These are phyloP conservation scores for Phytopythium mirpurense DNA, from an alignment of 352 stramenopile species.

Conservation along the genomic window DNA sequence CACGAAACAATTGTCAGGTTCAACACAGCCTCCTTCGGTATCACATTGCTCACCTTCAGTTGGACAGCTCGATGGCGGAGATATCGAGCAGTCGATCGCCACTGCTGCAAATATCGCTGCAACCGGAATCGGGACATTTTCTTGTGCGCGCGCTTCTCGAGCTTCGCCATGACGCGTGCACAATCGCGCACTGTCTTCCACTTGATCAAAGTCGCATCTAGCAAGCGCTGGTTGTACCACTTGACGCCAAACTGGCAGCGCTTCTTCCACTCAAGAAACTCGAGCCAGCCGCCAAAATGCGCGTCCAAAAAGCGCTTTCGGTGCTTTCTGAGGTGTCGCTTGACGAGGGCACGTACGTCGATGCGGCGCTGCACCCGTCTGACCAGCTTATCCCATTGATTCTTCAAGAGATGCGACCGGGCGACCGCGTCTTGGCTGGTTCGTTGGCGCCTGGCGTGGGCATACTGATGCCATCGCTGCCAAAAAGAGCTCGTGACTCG, in stretches of 20 bases:
- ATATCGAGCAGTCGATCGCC: background rate
- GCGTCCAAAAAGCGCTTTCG: background rate
- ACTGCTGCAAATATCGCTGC: background rate
- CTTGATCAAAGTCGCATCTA: background rate
- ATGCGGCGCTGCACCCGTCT: background rate
- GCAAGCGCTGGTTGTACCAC: background rate
- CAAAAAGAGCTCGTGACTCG: background rate
- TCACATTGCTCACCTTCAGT: background rate
- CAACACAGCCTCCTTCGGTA: no score
- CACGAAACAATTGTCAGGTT: no score
- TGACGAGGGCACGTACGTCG: background rate
- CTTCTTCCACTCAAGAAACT: background rate
- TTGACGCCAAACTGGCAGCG: background rate
- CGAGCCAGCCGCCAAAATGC: background rate
- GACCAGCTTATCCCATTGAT: background rate
- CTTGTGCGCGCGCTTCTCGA: background rate
- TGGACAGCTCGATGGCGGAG: background rate
- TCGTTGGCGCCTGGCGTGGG: background rate
- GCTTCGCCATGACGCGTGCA: background rate
- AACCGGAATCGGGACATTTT: background rate
- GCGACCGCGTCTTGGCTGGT: background rate
- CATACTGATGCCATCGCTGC: background rate
- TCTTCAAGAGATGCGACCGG: background rate
- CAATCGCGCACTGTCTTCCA: background rate
- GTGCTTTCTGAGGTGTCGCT: background rate